Conservation (phyloP, 176 grass and related monocot species). For the Bolboschoenus planiculmis region DNA sequence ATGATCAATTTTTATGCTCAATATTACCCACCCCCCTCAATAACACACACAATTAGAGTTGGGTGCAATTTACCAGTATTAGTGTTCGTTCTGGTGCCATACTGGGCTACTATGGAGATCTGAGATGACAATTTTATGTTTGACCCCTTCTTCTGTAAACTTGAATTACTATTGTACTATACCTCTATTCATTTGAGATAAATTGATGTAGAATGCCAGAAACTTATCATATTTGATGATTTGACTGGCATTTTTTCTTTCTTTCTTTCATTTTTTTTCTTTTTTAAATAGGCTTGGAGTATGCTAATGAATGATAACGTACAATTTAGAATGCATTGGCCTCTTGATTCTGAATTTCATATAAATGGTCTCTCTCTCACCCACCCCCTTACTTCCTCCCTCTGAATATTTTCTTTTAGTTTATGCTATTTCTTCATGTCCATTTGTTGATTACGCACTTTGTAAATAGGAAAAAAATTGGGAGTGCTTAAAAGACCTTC, state of each 20-base stretch:
- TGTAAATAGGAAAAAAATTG: constrained; percentile 31
- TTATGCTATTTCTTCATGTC: background rate
- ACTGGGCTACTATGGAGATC: background rate
- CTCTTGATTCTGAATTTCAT: constrained; percentile 33
- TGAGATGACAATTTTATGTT: background rate
- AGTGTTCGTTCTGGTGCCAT: background rate
- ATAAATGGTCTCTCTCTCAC: constrained; percentile 37
- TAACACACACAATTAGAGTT: background rate
- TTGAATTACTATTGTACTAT: background rate
- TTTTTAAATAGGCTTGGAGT: constrained; percentile 46
- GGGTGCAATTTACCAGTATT: background rate
- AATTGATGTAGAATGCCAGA: background rate
- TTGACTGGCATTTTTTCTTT: background rate
- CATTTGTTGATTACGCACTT: background rate
- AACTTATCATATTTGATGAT: background rate
- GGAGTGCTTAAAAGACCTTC: constrained; percentile 38
- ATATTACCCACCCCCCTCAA: background rate
- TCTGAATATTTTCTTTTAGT: background rate
- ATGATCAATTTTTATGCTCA: background rate
- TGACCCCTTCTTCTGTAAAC: background rate
- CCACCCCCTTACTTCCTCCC: background rate
- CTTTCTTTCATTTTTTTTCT: background rate
- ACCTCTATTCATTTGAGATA: background rate
- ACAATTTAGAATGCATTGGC: constrained; percentile 64
- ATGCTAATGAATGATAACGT: constrained; percentile 61